Conservation (phyloP, 306 rosid species). For the Sesbania bispinosa region DNA sequence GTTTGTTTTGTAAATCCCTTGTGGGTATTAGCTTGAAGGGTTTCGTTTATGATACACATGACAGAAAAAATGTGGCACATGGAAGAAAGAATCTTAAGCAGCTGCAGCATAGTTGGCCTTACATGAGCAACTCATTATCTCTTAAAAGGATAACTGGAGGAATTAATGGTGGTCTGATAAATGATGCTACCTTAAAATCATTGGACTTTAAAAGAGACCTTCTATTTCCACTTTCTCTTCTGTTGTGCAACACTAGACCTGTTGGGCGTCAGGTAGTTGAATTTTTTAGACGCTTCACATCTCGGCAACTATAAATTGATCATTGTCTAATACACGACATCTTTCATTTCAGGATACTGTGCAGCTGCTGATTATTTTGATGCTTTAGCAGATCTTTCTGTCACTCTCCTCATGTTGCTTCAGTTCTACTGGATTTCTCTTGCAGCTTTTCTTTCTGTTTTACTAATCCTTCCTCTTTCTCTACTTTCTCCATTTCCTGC, state of each 20-base stretch:
- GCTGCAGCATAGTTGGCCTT: slow-evolving; percentile 70
- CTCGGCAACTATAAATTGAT: background rate
- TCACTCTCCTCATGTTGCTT: slow-evolving; percentile 87
- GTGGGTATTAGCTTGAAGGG: background rate
- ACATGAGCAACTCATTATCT: slow-evolving; percentile 66
- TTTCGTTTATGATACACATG: slow-evolving; percentile 17
- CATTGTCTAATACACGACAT: slow-evolving; percentile 36
- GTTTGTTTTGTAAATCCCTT: slow-evolving; percentile 7
- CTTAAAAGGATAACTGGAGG: slow-evolving; percentile 87
- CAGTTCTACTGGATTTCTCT: slow-evolving; percentile 97
- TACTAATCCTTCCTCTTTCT: slow-evolving; percentile 90
- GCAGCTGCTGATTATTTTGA: slow-evolving; percentile 72
- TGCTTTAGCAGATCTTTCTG: slow-evolving; percentile 85
- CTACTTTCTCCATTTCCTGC: slow-evolving; percentile 94
- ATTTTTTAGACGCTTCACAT: slow-evolving; percentile 3
- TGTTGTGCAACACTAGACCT: slow-evolving; percentile 91
- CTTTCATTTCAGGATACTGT: slow-evolving; percentile 75
- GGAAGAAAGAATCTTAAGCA: slow-evolving; percentile 51
- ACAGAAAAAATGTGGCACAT: slow-evolving; percentile 50
- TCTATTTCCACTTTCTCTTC: slow-evolving; percentile 71
- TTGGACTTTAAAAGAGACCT: slow-evolving; percentile 76
- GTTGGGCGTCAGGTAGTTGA: slow-evolving; percentile 83
- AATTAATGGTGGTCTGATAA: slow-evolving; percentile 87
- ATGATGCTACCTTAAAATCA: slow-evolving; percentile 67
- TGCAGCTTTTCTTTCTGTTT: slow-evolving; percentile 81